Percentiles rank a stretch among this genome's conserved stretches.
Evolutionary conservation across 2,329 filamentous ascomycete species (phyloP).

Genomic region (Cercospora nicotianae): DNA sequence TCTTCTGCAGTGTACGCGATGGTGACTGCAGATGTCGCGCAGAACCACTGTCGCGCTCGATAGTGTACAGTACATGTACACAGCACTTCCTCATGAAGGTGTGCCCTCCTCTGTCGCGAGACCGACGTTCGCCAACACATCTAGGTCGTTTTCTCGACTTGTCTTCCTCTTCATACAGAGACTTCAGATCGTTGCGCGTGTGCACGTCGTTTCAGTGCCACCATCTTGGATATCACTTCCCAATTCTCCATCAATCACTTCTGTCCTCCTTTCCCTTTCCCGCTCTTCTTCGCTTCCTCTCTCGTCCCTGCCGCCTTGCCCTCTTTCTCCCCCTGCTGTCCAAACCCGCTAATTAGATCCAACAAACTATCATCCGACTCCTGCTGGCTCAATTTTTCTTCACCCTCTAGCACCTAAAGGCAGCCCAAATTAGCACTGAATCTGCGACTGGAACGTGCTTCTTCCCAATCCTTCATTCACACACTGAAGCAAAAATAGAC

Average conservation of each 20-base stretch:
- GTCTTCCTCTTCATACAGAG: not conserved
- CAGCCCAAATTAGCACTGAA: conserved; percentile 28
- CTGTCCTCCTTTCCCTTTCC: conserved; percentile 39
- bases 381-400: conserved; percentile 45
- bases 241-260: conserved; percentile 29
- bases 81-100: not conserved
- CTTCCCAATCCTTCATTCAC: not conserved
- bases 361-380: conserved; percentile 56
- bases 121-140: not conserved
- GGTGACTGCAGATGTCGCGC: not conserved
- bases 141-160: not conserved
- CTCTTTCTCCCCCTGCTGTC: conserved; percentile 39
- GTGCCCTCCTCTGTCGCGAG: not conserved
- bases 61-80: not conserved
- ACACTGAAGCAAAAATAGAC: not conserved
- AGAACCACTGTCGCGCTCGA: not conserved
- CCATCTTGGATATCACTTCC: not conserved
- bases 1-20: not conserved
- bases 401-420: conserved; percentile 47
- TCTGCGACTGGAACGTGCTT: not conserved
- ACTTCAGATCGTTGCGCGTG: not conserved
- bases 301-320: conserved; percentile 48
- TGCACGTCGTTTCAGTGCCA: not conserved
- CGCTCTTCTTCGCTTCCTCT: conserved; percentile 39
- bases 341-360: conserved; percentile 57